These are phyloP conservation scores for Kazachstania africana DNA, from an alignment of 805 yeast species.

Conservation along the genomic window DNA sequence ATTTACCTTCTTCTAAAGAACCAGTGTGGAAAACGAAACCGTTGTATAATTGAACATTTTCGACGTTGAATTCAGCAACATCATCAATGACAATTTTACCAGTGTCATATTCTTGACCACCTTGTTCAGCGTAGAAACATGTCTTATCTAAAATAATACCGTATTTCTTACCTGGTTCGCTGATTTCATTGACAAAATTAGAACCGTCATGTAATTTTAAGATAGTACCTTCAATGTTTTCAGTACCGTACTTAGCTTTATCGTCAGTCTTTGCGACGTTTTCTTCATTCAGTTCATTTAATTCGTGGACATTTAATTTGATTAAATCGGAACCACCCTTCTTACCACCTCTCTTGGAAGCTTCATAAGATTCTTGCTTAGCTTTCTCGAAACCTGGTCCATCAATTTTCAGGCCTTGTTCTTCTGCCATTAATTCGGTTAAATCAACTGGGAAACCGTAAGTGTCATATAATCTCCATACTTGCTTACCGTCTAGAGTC, in stretches of 20 bases:
- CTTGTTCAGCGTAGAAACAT: conserved; percentile 96
- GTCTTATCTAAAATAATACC: conserved; percentile 85
- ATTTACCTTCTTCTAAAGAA: conserved; percentile 58
- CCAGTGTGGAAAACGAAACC: conserved; percentile 97
- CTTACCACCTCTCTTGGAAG: conserved; percentile 80
- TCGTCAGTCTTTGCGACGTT: conserved; percentile 75
- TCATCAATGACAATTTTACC: conserved; percentile 90
- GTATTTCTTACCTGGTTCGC: conserved; percentile 39
- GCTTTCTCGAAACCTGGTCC: conserved; percentile 89
- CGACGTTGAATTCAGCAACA: conserved; percentile 73
- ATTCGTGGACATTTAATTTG: conserved; percentile 84
- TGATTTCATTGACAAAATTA: conserved; percentile 42
- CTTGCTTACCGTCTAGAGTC: conserved; percentile 82
- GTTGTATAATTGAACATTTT: conserved; percentile 83
- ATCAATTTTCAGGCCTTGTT: conserved; percentile 85
- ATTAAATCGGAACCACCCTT: conserved; percentile 46
- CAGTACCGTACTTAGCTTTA: conserved; percentile 59
- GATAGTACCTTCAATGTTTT: conserved; percentile 56
- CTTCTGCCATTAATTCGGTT: conserved; percentile 98
- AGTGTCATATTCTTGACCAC: conserved; percentile 97
- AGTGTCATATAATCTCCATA: conserved; percentile 96
- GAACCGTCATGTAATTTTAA: conserved; percentile 62
- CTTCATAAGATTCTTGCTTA: conserved; percentile 79
- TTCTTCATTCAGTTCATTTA: conserved; percentile 53
- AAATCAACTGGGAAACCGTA: conserved; percentile 98